Conservation (phyloP, 257 asterid species). For the Capsicum baccatum region DNA sequence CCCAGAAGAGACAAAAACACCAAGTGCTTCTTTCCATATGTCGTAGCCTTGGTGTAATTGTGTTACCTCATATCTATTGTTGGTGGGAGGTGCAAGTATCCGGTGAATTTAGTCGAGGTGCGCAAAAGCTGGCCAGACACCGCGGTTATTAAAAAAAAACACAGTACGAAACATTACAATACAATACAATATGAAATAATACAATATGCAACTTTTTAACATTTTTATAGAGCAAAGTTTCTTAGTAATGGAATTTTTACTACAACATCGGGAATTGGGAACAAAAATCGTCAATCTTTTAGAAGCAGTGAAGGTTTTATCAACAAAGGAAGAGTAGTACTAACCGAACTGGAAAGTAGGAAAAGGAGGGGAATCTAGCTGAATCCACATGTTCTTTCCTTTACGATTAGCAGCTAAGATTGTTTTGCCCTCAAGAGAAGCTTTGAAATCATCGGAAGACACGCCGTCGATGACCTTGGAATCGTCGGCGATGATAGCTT, state of each 20-base stretch:
- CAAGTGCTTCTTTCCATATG: no score
- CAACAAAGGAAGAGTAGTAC: conserved; percentile 1
- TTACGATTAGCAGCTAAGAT: conserved; percentile 89
- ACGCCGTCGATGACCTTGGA: conserved; percentile 84
- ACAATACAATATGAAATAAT: no score
- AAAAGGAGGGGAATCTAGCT: conserved; percentile 91
- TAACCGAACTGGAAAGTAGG: conserved; percentile 96
- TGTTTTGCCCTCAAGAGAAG: conserved; percentile 75
- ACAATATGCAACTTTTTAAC: background rate
- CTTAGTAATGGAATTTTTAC: background rate
- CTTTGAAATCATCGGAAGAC: conserved; percentile 73
- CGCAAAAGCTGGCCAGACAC: no score
- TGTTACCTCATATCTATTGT: no score
- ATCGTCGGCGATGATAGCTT: conserved; percentile 75
- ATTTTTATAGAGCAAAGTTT: background rate
- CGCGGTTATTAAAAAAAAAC: no score
- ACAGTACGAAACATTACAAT: no score
- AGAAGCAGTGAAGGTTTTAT: background rate
- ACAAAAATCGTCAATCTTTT: no score
- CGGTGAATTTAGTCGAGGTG: no score
- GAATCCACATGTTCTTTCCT: conserved; percentile 98
- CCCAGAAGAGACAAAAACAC: no score
- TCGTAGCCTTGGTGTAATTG: no score
- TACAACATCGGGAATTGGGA: no score
- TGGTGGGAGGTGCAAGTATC: no score